phyloP scores from a whole-genome alignment of 805 yeast species.

The Sugiyamaella marilandica region DNA sequence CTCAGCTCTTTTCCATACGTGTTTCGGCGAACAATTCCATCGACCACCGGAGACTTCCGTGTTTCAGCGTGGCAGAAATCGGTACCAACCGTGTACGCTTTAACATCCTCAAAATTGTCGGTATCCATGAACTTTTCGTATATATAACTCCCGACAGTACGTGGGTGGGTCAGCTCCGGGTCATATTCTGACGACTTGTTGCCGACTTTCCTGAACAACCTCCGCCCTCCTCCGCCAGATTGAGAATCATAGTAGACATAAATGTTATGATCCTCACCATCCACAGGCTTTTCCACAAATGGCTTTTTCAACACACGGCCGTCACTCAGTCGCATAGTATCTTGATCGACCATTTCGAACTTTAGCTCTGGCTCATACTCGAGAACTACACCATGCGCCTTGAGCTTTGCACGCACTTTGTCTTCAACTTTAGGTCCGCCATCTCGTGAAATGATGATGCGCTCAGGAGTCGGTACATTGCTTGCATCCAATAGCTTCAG shows the following conservation, averaged over 20 bases:
- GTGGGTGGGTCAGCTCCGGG: conserved; percentile 63
- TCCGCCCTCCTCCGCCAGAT: conserved; percentile 96
- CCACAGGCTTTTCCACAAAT: conserved; percentile 96
- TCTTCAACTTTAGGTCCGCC: conserved; percentile 89
- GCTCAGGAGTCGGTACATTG: conserved; percentile 82
- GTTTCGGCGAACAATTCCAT: conserved; percentile 94
- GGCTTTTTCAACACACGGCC: conserved; percentile 77
- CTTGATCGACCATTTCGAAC: conserved; percentile 83
- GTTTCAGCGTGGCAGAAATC: conserved; percentile 96
- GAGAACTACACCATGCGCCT: conserved; percentile 55
- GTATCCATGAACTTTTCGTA: conserved; percentile 97
- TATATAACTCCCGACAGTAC: conserved; percentile 86
- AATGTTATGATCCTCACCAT: conserved; percentile 97
- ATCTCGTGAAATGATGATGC: conserved; percentile 88
- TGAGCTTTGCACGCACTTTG: conserved; percentile 56
- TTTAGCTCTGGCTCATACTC: conserved; percentile 54
- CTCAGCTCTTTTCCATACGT: conserved; percentile 97
- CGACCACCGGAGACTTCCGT: conserved; percentile 98
- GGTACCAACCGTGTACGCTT: conserved; percentile 95
- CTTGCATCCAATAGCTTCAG: conserved; percentile 71
- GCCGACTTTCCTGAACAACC: conserved; percentile 91
- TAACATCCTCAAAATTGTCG: conserved; percentile 96
- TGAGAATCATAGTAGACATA: conserved; percentile 82
- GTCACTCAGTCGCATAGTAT: conserved; percentile 71
- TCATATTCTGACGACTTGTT: conserved; percentile 96